Percentiles rank a stretch among this genome's conserved stretches.
These are phyloP conservation scores for Ophiobolus disseminans DNA, from an alignment of 2,329 filamentous ascomycete genomes.

Conservation along the genomic window DNA sequence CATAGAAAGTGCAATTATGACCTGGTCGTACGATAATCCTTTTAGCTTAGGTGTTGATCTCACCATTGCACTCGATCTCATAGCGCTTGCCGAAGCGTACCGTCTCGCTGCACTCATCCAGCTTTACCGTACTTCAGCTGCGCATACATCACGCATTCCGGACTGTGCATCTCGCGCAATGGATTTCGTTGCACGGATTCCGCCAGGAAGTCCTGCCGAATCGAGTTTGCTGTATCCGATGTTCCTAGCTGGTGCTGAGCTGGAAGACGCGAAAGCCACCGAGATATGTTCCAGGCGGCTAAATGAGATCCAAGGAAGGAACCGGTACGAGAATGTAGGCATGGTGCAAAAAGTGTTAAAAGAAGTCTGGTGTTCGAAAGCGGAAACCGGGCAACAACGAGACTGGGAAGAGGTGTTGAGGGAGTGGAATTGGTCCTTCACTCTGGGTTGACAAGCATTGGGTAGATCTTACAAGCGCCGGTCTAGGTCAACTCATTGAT, in stretches of 20 bases:
- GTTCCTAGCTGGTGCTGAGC: slow-evolving; percentile 45
- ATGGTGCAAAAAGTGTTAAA: slow-evolving; percentile 45
- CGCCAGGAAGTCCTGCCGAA: slow-evolving; percentile 43
- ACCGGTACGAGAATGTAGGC: slow-evolving; percentile 44
- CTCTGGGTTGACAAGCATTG: slow-evolving; percentile 31
- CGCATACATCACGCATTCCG: slow-evolving; percentile 34
- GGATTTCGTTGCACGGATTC: slow-evolving; percentile 45
- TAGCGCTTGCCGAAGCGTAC: slow-evolving; percentile 45
- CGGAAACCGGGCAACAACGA: slow-evolving; percentile 35
- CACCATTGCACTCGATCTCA: slow-evolving; percentile 42
- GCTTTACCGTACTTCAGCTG: slow-evolving; percentile 40
- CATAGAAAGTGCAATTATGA: slow-evolving; percentile 40
- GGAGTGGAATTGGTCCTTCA: slow-evolving; percentile 47
- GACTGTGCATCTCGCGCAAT: slow-evolving; percentile 40
- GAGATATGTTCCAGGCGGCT: slow-evolving; percentile 39
- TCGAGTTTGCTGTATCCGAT: slow-evolving; percentile 46
- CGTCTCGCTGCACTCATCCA: slow-evolving; percentile 46
- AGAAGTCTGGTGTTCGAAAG: slow-evolving; percentile 43
- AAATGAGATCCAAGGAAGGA: slow-evolving; percentile 41
- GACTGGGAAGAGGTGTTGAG: slow-evolving; percentile 47
- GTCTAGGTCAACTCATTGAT: neutral
- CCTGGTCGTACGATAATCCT: slow-evolving; percentile 45
- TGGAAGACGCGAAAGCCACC: slow-evolving; percentile 38
- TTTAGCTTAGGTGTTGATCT: slow-evolving; percentile 39
- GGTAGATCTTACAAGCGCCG: neutral